Percentiles rank a stretch among this genome's conserved stretches.
phyloP scores from a whole-genome alignment of 1,284 basidiomycete species.

The Pseudozyma hubeiensis region DNA sequence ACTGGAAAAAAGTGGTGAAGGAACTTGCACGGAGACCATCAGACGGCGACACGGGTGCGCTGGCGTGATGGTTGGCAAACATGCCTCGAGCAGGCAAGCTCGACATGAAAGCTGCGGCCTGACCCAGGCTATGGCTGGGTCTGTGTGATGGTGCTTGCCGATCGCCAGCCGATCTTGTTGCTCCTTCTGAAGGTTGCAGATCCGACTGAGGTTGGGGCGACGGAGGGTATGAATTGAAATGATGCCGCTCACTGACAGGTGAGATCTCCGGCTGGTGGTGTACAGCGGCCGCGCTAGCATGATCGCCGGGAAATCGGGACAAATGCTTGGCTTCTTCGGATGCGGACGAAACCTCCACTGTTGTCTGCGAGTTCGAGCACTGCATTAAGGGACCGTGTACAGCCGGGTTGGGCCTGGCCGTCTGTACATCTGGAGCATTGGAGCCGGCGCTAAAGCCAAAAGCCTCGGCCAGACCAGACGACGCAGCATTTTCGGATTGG shows the following conservation, averaged over 20 bases:
- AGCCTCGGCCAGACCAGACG: constrained; percentile 17
- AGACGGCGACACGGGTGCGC: constrained; percentile 44
- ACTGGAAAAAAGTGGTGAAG: constrained; percentile 17
- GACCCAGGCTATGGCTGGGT: constrained; percentile 45
- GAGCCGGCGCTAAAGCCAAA: constrained; percentile 13
- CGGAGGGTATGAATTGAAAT: constrained; percentile 32
- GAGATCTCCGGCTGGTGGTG: constrained; percentile 16
- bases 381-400: constrained; percentile 2
- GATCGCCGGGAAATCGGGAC: constrained; percentile 1
- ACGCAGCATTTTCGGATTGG: background rate
- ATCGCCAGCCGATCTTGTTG: constrained; percentile 4
- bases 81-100: constrained; percentile 12
- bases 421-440: constrained; percentile 1
- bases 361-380: constrained; percentile 11
- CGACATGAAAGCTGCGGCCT: constrained; percentile 39
- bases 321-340: background rate
- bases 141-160: constrained; percentile 34
- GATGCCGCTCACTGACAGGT: constrained; percentile 8
- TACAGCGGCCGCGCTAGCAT: background rate
- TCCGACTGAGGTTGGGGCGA: constrained; percentile 28
- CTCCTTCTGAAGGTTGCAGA: background rate
- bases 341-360: background rate
- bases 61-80: constrained; percentile 21
- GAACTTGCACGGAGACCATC: constrained; percentile 15
- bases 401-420: constrained; percentile 1